Evolutionary conservation across 805 yeast genomes (phyloP).

Genomic region (Blastobotrys terrestris): DNA sequence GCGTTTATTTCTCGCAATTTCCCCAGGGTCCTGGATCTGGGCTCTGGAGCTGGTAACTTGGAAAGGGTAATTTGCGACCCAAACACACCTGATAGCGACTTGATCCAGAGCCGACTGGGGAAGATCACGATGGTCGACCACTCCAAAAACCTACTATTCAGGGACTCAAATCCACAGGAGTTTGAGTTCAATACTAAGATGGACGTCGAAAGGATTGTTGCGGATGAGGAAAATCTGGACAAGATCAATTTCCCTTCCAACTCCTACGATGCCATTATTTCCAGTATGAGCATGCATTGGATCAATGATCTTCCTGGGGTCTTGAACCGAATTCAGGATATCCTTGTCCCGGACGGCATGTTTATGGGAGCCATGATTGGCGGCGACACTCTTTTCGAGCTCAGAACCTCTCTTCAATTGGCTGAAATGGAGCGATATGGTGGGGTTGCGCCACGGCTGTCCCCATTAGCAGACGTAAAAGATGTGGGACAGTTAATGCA

Average conservation of each 20-base stretch:
- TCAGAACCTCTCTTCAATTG: slow-evolving; percentile 70
- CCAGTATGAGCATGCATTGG: slow-evolving; percentile 77
- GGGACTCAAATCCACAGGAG: slow-evolving; percentile 40
- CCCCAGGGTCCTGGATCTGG: slow-evolving; percentile 59
- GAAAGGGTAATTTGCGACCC: slow-evolving; percentile 39
- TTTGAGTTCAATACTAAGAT: slow-evolving; percentile 39
- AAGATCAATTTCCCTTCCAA: slow-evolving; percentile 37
- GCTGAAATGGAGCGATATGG: slow-evolving; percentile 79
- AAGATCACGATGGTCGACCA: slow-evolving; percentile 64
- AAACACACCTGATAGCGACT: slow-evolving; percentile 41
- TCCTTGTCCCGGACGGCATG: slow-evolving; percentile 73
- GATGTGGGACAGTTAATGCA: slow-evolving; percentile 71
- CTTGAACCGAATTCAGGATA: slow-evolving; percentile 46
- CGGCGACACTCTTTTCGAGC: slow-evolving; percentile 79
- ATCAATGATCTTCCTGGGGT: slow-evolving; percentile 73
- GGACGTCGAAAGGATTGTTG: slow-evolving; percentile 44
- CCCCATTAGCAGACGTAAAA: slow-evolving; percentile 72
- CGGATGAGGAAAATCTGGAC: slow-evolving; percentile 61
- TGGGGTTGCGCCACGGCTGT: slow-evolving; percentile 72
- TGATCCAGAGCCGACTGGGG: slow-evolving; percentile 48
- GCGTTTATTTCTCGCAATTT: slow-evolving; percentile 66
- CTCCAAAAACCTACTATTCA: slow-evolving; percentile 43
- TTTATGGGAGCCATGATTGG: slow-evolving; percentile 78
- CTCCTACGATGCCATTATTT: slow-evolving; percentile 62
- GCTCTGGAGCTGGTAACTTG: slow-evolving; percentile 65